Evolutionary conservation across 129 eudicot species (phyloP).

Genomic region (sunflower (Helianthus annuus)): DNA sequence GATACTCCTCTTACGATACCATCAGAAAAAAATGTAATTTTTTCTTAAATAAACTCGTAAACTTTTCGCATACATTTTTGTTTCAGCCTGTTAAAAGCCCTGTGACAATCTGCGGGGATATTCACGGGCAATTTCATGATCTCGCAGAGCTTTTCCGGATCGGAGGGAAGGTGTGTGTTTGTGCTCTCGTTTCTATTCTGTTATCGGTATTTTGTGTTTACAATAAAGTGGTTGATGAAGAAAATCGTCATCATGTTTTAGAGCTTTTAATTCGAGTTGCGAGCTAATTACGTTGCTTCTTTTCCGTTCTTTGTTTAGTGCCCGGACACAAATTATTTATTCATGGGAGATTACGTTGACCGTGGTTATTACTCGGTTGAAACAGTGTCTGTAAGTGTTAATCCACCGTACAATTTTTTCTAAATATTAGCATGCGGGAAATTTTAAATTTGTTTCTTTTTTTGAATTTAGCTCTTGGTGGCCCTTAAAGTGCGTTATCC

Average conservation of each 20-base stretch:
- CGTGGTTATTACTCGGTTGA: conserved; percentile 97
- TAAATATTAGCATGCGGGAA: neutral
- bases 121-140: conserved; percentile 97
- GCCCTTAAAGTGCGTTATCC: conserved; percentile 96
- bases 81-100: conserved; percentile 96
- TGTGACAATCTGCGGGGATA: conserved; percentile 96
- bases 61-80: conserved; percentile 3
- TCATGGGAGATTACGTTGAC: conserved; percentile 98
- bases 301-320: conserved; percentile 50
- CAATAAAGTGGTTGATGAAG: neutral
- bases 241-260: neutral
- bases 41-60: neutral
- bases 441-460: neutral
- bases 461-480: conserved; percentile 71
- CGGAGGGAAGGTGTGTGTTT: conserved; percentile 72
- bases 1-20: conserved; percentile 14
- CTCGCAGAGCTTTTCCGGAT: conserved; percentile 95
- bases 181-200: neutral
- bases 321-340: conserved; percentile 91
- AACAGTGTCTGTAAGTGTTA: conserved; percentile 80
- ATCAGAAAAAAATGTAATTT: neutral
- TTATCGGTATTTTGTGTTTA: neutral
- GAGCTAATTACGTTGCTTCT: conserved; percentile 12
- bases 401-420: neutral
- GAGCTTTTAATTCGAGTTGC: neutral